Percentiles rank a stretch among this genome's conserved stretches.
These are phyloP conservation scores for Cytospora chrysosperma DNA, from an alignment of 2,329 filamentous ascomycete species.

Conservation along the genomic window DNA sequence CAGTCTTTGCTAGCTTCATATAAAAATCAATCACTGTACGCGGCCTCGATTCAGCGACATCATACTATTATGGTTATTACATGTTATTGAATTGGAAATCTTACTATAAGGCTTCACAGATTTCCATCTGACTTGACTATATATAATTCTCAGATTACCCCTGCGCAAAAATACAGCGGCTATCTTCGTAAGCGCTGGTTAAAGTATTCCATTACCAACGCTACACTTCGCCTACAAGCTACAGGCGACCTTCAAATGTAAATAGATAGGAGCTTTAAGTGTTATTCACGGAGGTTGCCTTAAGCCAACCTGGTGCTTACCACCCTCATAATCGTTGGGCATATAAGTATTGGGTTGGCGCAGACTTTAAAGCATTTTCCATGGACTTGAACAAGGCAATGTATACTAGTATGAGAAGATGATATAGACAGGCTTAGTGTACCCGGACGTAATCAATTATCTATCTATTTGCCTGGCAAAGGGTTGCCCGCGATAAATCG, in stretches of 20 bases:
- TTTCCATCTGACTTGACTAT: background rate
- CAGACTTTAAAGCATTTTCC: no score
- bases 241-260: background rate
- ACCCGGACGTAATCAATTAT: background rate
- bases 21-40: no score
- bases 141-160: background rate
- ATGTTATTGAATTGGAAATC: background rate
- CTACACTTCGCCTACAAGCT: background rate
- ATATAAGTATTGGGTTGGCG: background rate
- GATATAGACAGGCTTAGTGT: background rate
- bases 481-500: background rate
- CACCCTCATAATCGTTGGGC: background rate
- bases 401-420: background rate
- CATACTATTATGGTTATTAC: no score
- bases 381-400: background rate
- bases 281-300: no score
- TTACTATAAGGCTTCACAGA: background rate
- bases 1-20: no score
- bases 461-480: background rate
- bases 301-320: background rate
- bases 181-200: background rate
- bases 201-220: background rate
- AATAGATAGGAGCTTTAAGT: background rate
- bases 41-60: no score
- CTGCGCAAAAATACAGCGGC: background rate